Evolutionary conservation across 176 grass and related monocot species (phyloP), one percentile per base, ranked within the genome.

Genomic region (Ananas comosus): DNA sequence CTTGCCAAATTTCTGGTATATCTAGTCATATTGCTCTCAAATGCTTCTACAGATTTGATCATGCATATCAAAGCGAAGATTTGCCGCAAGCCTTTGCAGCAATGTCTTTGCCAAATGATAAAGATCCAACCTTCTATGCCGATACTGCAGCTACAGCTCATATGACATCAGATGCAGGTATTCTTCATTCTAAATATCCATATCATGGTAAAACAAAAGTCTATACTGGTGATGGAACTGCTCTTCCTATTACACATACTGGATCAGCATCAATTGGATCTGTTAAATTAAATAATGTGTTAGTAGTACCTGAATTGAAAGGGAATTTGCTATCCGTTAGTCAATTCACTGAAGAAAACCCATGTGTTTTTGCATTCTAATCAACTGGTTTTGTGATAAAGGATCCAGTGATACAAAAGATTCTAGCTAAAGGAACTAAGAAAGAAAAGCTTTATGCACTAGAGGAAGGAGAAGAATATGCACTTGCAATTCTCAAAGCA

Each of bases 161-260:
- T n/a, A n/a, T n/a, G n/a, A n/a, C n/a, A n/a, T n/a, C n/a, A n/a
- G n/a, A n/a, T n/a, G n/a, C n/a, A n/a, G n/a, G n/a, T n/a, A n/a
- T n/a, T n/a, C n/a, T n/a, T n/a, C n/a, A n/a, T n/a, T n/a, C n/a
- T n/a, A n/a, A n/a, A n/a, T n/a, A n/a, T n/a, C n/a, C n/a, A n/a
- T n/a, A n/a, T 27, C 19, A 18, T 54, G 49, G 49, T 54, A 4
- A 5, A 10, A 13, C 25, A 19, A 51, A 17, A 23, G 52, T 74
- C 6, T 8, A 8, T 57, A 12, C 64, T 65, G 13, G 21, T 11
- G 48, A 74, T 74, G 53, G 17, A 19, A 56, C 54, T 64, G 4
- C 16, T 64, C 61, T 74, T 17, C 72, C 50, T 14, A 64, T 64
- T 12, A 63, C n/a, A 49, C 10, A 27, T 74, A 61, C 21, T 74